Percentiles rank a stretch among this genome's conserved stretches.
phyloP scores from a whole-genome alignment of 768 basidiomycete species.

The Tulasnella sp. region DNA sequence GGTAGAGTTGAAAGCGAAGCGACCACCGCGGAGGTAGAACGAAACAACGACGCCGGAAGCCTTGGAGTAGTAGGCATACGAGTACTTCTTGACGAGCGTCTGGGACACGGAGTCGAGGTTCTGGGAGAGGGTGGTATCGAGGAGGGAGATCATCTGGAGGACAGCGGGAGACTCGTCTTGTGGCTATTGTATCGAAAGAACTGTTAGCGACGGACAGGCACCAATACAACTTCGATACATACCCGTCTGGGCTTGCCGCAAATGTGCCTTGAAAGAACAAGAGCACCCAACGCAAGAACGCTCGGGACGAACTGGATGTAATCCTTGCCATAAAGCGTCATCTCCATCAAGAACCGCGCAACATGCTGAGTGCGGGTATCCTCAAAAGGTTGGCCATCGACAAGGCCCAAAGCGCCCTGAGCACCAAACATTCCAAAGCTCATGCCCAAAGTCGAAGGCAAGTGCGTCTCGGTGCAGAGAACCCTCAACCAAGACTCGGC shows the following conservation, averaged over 20 bases:
- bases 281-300: slow-evolving; percentile 78
- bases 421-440: slow-evolving; percentile 12
- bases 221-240: slow-evolving; percentile 27
- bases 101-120: slow-evolving; percentile 90
- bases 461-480: slow-evolving; percentile 31
- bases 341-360: slow-evolving; percentile 98
- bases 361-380: slow-evolving; percentile 90
- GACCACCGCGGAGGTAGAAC: slow-evolving; percentile 85
- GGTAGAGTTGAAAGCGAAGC: slow-evolving; percentile 52
- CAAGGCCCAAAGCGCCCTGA: slow-evolving; percentile 49
- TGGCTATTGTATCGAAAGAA: slow-evolving; percentile 24
- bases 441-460: background rate
- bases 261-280: slow-evolving; percentile 82
- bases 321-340: slow-evolving; percentile 95
- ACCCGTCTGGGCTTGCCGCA: slow-evolving; percentile 70
- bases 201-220: slow-evolving; percentile 17
- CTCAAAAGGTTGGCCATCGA: slow-evolving; percentile 41
- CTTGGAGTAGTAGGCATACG: slow-evolving; percentile 92
- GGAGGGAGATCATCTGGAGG: slow-evolving; percentile 70
- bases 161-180: slow-evolving; percentile 79
- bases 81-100: slow-evolving; percentile 97
- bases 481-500: slow-evolving; percentile 93
- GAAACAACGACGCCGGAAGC: slow-evolving; percentile 90
- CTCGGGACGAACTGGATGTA: slow-evolving; percentile 82
- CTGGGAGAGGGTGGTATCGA: slow-evolving; percentile 80